Evolutionary conservation across 2,329 filamentous ascomycete species (phyloP), one percentile per base, ranked within the genome.

Genomic region (Epichloe sylvatica): DNA sequence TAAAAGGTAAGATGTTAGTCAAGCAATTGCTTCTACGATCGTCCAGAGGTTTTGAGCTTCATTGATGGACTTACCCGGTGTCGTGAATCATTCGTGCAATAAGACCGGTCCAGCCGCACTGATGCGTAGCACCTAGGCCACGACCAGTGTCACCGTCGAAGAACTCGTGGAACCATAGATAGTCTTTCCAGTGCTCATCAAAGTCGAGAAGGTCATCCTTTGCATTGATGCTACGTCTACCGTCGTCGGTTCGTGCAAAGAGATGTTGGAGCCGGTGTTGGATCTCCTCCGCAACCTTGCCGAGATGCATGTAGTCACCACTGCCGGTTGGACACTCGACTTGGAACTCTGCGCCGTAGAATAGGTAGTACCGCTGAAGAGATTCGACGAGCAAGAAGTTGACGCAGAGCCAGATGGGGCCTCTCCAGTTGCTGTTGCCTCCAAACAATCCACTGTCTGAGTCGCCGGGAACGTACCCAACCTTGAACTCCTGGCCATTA

Each of bases 81-180:
- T 97, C 92, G 59, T 97, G 91, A 52, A 97, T 97, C 80, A 97
- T 86, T 68, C 94, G 90, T 25, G 91, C 91, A 64, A 97, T 89
- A 57, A 97, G 68, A 23, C 91, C 91, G 37, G 91, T 96, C 91
- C 92, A 97, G 46, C 91, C 91, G 62, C 88, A 95, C 67, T 97
- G 92, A 67, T 97, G 92, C 45, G 83, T 91, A 37, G 91, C 88
- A 51, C 91, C 91, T 1, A 97, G 76, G 15, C 92, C 91, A 56
- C 89, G 84, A 13, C 91, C 91, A 46, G 75, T 83, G 64, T 97
- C 90, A 38, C 89, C 91, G 62, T 97, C 91, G 63, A 97, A 97
- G 74, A 94, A 97, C 65, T 97, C 91, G 63, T 94, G 85, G 75
- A 94, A 97, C 86, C 88, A 96, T 59, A 97, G 73, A 45, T 66